A percentile compares a stretch with the other conserved stretches of the same genome.
Evolutionary conservation across 495 filamentous ascomycete species (phyloP).

Genomic region (Neurospora sp.): DNA sequence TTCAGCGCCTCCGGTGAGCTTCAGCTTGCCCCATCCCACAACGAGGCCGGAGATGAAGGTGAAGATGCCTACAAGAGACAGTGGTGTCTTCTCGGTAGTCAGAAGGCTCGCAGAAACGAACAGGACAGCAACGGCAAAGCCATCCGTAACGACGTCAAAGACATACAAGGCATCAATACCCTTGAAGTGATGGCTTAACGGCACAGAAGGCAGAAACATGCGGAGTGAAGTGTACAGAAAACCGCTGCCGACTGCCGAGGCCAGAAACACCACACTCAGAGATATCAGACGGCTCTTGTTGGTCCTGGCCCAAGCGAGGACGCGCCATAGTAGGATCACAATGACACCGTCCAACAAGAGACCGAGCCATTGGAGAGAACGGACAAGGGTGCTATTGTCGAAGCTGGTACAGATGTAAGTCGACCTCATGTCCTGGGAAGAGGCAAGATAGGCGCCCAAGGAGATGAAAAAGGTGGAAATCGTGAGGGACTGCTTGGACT

Average conservation of each 20-base stretch:
- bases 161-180: slow-evolving; percentile 25
- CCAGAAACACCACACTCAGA: slow-evolving; percentile 26
- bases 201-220: not conserved
- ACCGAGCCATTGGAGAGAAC: slow-evolving; percentile 27
- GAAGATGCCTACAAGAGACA: slow-evolving; percentile 28
- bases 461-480: slow-evolving; percentile 21
- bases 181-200: slow-evolving; percentile 14
- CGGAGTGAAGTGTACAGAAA: slow-evolving; percentile 8
- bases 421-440: slow-evolving; percentile 18
- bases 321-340: slow-evolving; percentile 30
- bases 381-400: slow-evolving; percentile 17
- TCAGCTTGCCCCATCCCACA: slow-evolving; percentile 14
- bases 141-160: slow-evolving; percentile 31
- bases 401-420: slow-evolving; percentile 35
- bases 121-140: slow-evolving; percentile 27
- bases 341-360: slow-evolving; percentile 33
- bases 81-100: slow-evolving; percentile 27
- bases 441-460: slow-evolving; percentile 19
- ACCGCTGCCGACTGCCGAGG: slow-evolving; percentile 11
- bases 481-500: slow-evolving; percentile 19
- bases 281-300: slow-evolving; percentile 31
- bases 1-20: slow-evolving; percentile 28
- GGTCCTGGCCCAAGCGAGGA: slow-evolving; percentile 37
- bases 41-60: slow-evolving; percentile 27
- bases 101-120: slow-evolving; percentile 29